Evolutionary conservation across 257 asterid species (phyloP), one percentile per base, ranked within the genome.

Genomic region (Linderniella brevidens): DNA sequence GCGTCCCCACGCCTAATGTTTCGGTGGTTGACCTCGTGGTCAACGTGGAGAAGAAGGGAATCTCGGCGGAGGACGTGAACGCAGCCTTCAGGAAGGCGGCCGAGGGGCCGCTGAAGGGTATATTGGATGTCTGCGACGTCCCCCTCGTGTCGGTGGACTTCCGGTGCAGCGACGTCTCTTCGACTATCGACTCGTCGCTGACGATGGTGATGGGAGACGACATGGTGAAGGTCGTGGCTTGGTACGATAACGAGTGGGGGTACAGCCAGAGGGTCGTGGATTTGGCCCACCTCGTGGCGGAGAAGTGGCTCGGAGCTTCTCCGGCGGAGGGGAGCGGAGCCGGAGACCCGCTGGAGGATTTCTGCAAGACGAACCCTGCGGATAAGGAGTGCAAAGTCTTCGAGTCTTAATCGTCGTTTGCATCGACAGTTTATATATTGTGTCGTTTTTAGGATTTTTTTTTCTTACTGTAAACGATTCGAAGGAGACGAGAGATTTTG

Each of bases 201-300:
- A 87, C 97, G 1, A 87, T 87, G 97, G 95, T 87, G 0, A 87
- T 87, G 95, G 95, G 95, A 58, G 95, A 77, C 50, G 95, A 87
- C 58, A 87, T 87, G 95, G 87, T 87, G 16, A 87, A 86, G 72
- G 97, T 83, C 36, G 83, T 86, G n/a, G 97, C 97, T 5, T 86
- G 97, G 97, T 86, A 86, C 19, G 97, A 86, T 63, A 86, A 86
- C 17, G 97, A 86, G 66, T 86, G 94, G 97, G 97, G 97, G 56
- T 86, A 86, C 74, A 86, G 95, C 32, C 32, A 25, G 95, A 74
- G 76, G 2, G 52, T 3, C 12, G 1, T 6, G 5, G 16, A 40
- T 40, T 12, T 11, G 86, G 93, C 97, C 29, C 93, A 87, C 64
- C 54, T 87, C 38, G 92, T 87, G 56, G 97, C 97, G 18, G 52